Base-by-base conservation (phyloP, 257 asterid genomes). In the Scutellaria baicalensis region DNA sequence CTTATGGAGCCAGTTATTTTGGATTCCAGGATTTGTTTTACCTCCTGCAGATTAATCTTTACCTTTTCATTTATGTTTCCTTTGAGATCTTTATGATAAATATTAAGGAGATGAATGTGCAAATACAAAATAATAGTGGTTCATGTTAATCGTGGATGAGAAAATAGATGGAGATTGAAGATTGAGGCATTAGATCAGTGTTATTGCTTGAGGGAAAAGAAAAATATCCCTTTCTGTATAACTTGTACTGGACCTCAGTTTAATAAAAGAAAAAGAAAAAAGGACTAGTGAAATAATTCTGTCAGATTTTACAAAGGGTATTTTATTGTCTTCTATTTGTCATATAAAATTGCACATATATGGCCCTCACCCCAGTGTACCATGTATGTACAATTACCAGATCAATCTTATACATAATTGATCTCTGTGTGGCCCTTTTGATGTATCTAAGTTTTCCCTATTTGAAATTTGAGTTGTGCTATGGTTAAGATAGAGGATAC, bases 231-330 rank as follows among this genome's bases (percentile, higher is more conserved):
- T 10, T 40, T 56, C 33, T 1, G 57, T 21, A 60, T 56, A 51
- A 60, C 40, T 72, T 14, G 42, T 62, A 6, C 58, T 16, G 48
- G 70, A n/a, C 76, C 13, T 35, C 23, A n/a, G 39, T 6, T 58
- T 45, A 63, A 56, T 66, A 10, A 59, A 16, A 58, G 61, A 56
- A 64, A 51, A 16, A 38, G 51, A 31, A 59, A 66, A 54, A 74
- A 73, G 69, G 79, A 55, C 76, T 42, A 51, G 78, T 76, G 50
- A 79, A 71, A 66, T 9, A 55, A 71, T 64, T 61, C 27, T 79
- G 80, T 71, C 82, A 73, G 86, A 67, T 55, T 82, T 78, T 48
- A 69, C 75, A 69, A 51, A 42, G 64, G 42, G 80, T 70, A 52
- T 70, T 71, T 71, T 76, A 27, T 60, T 45, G 57, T 48, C 52